These are phyloP conservation scores for Tremella mesenterica DNA, from an alignment of 768 basidiomycete species.

Conservation along the genomic window DNA sequence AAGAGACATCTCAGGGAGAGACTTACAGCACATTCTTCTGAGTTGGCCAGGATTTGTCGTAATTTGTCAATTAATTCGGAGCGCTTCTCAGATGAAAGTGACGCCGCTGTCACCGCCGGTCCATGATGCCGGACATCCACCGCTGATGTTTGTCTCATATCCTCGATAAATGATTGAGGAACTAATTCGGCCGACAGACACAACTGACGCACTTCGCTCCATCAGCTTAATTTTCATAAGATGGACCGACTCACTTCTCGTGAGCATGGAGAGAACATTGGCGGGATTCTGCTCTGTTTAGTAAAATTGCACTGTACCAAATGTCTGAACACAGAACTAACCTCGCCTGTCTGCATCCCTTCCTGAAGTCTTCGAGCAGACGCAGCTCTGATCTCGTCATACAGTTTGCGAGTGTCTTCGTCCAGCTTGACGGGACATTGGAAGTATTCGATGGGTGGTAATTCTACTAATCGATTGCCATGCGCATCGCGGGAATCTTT, in stretches of 20 bases:
- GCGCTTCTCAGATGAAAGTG: slow-evolving; percentile 12
- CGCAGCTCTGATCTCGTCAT: slow-evolving; percentile 25
- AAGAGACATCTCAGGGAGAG: not conserved
- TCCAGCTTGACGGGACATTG: slow-evolving; percentile 27
- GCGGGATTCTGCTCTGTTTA: slow-evolving; percentile 12
- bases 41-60: slow-evolving; percentile 17
- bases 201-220: slow-evolving; percentile 31
- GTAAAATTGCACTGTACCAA: not conserved
- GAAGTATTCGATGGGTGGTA: slow-evolving; percentile 74
- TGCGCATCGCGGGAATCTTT: slow-evolving; percentile 77
- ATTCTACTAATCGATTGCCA: slow-evolving; percentile 52
- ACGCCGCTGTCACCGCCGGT: slow-evolving; percentile 10
- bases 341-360: slow-evolving; percentile 23
- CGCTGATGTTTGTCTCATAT: slow-evolving; percentile 14
- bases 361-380: slow-evolving; percentile 16
- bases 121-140: not conserved
- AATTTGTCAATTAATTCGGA: slow-evolving; percentile 26
- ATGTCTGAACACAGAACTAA: not conserved
- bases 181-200: slow-evolving; percentile 29
- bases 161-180: slow-evolving; percentile 28
- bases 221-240: not conserved
- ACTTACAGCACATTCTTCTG: slow-evolving; percentile 33
- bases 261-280: slow-evolving; percentile 33
- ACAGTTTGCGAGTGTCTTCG: slow-evolving; percentile 24
- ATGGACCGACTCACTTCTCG: slow-evolving; percentile 20